Evolutionary conservation across 139 green algal species (phyloP).

Genomic region (Haematococcus sp.): DNA sequence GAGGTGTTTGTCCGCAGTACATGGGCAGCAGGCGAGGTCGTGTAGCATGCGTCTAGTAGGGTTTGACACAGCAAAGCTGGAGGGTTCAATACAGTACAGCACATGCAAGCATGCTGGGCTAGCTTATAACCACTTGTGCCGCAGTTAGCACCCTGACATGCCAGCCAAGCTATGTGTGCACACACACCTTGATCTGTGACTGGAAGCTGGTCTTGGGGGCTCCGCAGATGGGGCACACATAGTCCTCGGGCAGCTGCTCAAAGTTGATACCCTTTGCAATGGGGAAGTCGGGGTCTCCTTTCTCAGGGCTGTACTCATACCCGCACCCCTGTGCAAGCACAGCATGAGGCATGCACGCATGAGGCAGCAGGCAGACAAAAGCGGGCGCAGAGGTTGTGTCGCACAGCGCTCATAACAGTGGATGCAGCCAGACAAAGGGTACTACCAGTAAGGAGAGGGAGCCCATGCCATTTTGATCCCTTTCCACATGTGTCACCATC

Average conservation of each 20-base stretch:
- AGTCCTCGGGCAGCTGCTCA: conserved; percentile 84
- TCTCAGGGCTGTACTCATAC: conserved; percentile 80
- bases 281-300: conserved; percentile 89
- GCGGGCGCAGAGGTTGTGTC: no score
- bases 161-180: no score
- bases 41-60: background rate
- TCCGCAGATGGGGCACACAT: conserved; percentile 89
- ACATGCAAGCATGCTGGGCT: background rate
- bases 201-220: conserved; percentile 76
- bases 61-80: background rate
- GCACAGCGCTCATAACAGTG: no score
- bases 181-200: conserved; percentile 43
- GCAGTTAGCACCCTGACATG: no score
- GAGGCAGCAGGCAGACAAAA: no score
- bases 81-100: background rate
- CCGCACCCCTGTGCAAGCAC: conserved; percentile 30
- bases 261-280: conserved; percentile 74
- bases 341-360: background rate
- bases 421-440: no score
- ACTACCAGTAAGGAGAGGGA: no score
- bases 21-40: no score
- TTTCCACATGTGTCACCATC: no score
- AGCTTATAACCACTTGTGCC: no score
- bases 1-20: no score
- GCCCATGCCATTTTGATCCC: no score